Percentiles rank a stretch among this genome's conserved stretches.
These are phyloP conservation scores for Cytospora piceicola DNA, from an alignment of 2,329 filamentous ascomycete species.

Conservation along the genomic window DNA sequence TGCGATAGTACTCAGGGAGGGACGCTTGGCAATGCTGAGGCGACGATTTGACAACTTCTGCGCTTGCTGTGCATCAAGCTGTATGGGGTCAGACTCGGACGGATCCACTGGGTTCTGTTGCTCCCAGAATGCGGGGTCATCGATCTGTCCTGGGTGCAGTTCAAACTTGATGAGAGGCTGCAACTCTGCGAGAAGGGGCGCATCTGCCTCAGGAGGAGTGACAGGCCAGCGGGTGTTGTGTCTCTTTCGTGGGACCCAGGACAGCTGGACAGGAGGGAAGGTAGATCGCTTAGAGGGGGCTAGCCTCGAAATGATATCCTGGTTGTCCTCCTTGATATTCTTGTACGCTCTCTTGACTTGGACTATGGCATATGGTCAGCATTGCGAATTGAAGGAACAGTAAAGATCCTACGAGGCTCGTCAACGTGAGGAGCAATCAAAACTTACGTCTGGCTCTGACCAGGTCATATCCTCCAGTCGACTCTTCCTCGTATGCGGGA, in stretches of 20 bases:
- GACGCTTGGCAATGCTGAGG: conserved; percentile 7
- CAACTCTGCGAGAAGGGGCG: conserved; percentile 32
- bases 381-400: background rate
- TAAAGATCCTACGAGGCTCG: background rate
- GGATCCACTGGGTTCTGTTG: conserved; percentile 1
- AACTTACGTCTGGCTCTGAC: conserved; percentile 36
- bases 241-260: conserved; percentile 39
- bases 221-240: conserved; percentile 41
- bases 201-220: conserved; percentile 29
- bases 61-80: background rate
- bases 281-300: conserved; percentile 9
- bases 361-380: background rate
- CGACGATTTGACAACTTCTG: conserved; percentile 7
- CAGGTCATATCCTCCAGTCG: conserved; percentile 31
- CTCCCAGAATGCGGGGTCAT: conserved; percentile 2
- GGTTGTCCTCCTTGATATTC: conserved; percentile 23
- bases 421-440: background rate
- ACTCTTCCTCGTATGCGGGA: conserved; percentile 19
- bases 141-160: conserved; percentile 18
- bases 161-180: conserved; percentile 35
- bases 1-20: conserved; percentile 19
- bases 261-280: conserved; percentile 27
- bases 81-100: background rate
- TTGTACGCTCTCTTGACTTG: conserved; percentile 22
- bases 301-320: conserved; percentile 1